Evolutionary conservation across 163 green algal species (phyloP).

Genomic region (Scenedesmus sp.): DNA sequence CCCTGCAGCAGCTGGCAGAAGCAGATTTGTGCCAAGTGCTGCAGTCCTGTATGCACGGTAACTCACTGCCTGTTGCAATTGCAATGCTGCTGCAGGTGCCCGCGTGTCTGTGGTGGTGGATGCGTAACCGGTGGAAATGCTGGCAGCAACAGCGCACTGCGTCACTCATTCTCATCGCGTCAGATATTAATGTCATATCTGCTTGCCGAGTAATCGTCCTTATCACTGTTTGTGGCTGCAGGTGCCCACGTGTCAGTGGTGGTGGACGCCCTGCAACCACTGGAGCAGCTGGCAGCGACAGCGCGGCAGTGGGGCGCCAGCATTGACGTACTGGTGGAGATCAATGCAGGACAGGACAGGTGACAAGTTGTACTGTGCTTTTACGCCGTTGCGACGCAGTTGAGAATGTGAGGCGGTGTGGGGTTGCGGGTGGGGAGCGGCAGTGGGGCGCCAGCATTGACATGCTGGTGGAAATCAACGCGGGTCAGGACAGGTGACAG

Average conservation of each 20-base stretch:
- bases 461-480: slow-evolving; percentile 62
- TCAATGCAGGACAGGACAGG: slow-evolving; percentile 67
- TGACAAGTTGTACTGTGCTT: slow-evolving; percentile 5
- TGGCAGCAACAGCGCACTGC: background rate
- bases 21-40: background rate
- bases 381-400: no score
- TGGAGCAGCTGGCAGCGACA: slow-evolving; percentile 30
- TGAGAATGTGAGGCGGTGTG: no score
- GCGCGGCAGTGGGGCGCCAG: background rate
- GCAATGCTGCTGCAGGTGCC: background rate
- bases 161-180: no score
- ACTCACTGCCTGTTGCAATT: background rate
- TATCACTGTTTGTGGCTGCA: background rate
- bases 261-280: slow-evolving; percentile 51
- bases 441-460: slow-evolving; percentile 25
- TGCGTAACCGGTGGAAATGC: slow-evolving; percentile 42
- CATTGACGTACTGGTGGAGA: slow-evolving; percentile 64
- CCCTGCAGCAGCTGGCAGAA: slow-evolving; percentile 41
- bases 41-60: background rate
- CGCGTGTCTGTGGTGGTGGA: slow-evolving; percentile 52
- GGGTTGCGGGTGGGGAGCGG: no score
- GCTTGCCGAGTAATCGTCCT: no score
- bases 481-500: slow-evolving; percentile 52
- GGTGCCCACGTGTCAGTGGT: slow-evolving; percentile 53
- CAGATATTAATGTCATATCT: no score